Conservation (phyloP, 148 eudicot species). For the Mesembryanthemum crystallinum region DNA sequence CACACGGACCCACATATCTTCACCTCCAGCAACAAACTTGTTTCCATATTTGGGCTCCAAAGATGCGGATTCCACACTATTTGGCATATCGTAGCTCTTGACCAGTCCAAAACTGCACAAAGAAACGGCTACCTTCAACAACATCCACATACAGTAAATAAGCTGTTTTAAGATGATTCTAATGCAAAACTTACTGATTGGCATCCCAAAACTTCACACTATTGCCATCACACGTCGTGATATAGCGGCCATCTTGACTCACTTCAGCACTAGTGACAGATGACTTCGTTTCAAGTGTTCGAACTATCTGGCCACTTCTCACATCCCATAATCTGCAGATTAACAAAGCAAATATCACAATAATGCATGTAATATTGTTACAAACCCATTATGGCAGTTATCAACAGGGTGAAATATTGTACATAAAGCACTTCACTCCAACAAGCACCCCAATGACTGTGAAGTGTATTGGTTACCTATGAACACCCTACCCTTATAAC, state of each 20-base stretch:
- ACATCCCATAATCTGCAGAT: conserved; percentile 75
- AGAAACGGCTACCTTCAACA: conserved; percentile 3
- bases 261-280: conserved; percentile 91
- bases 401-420: neutral
- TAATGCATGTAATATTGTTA: neutral
- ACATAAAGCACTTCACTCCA: neutral
- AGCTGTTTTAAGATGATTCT: neutral
- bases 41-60: conserved; percentile 86
- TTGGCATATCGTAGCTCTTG: conserved; percentile 84
- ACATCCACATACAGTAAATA: conserved; percentile 6
- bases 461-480: too few species aligned
- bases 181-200: conserved; percentile 54
- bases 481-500: too few species aligned
- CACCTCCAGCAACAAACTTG: conserved; percentile 91
- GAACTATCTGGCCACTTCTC: conserved; percentile 70
- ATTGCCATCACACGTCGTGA: conserved; percentile 85
- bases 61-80: conserved; percentile 85
- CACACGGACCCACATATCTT: conserved; percentile 95
- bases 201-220: conserved; percentile 95
- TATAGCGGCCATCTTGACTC: conserved; percentile 87
- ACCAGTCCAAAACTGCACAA: conserved; percentile 78
- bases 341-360: neutral
- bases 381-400: neutral
- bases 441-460: neutral
- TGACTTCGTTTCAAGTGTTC: conserved; percentile 81